Evolutionary conservation across 331 rosid species (phyloP), one percentile per base, ranked within the genome.

Genomic region (Rhamnella rubrinervis): DNA sequence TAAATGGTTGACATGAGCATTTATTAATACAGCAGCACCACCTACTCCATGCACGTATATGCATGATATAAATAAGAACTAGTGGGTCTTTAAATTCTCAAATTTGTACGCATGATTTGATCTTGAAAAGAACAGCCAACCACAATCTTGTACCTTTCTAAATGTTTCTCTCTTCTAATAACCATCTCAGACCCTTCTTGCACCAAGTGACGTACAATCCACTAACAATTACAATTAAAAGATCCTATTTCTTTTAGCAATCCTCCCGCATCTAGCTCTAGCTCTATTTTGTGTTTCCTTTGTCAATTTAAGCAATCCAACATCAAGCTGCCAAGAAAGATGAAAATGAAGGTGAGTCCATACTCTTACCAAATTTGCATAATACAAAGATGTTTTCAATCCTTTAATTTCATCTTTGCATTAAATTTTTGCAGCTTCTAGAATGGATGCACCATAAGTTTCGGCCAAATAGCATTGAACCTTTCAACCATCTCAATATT

Each of bases 381-480:
- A 64, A 47, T n/a, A 65, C 18, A 39, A 67, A 61, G 25, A 47
- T 60, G 69, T 68, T 72, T 84, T 57, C 75, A 44, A 40, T 71
- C 71, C 60, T 73, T 75, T 37, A 31, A 58, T 84, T 72, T 77
- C 51, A 76, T 63, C 59, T 67, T 72, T 64, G 67, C 66, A 63
- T 74, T 71, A 69, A 52, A 66, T 84, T 78, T 53, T 71, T 87
- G 96, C 97, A 91, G 98, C 71, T 93, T 52, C 71, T 91, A 61
- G 92, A 85, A 28, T 93, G 97, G 98, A 83, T 85, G 86, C 95
- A 85, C 81, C 85, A 85, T 65, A 91, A 83, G 79, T 82, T 91
- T 87, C 80, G 77, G 88, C 87, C 84, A 49, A 75, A 67, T 75
- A 80, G 83, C 80, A 76, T 58, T 19, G 89, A 88, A 58, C 84